Percentiles rank a stretch among this genome's conserved stretches.
phyloP scores from a whole-genome alignment of 805 yeast species.

The Teunomyces lycoperdinae region DNA sequence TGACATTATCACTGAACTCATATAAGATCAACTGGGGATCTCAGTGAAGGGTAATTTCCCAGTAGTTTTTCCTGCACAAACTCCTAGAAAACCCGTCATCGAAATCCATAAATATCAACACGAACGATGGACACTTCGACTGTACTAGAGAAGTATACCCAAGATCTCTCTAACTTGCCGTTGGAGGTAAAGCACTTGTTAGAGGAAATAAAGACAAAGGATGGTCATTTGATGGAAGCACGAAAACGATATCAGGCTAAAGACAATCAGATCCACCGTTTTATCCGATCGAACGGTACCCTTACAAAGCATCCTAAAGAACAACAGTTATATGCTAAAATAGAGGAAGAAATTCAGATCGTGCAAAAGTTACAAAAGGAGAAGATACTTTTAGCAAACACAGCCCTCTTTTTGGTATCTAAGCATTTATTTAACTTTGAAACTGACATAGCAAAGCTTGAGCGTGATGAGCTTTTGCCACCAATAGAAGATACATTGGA shows the following conservation, averaged over 20 bases:
- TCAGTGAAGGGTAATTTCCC: neutral
- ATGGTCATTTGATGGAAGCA: slow-evolving; percentile 60
- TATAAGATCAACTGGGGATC: neutral
- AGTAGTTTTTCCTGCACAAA: neutral
- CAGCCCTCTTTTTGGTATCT: slow-evolving; percentile 73
- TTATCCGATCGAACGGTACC: slow-evolving; percentile 80
- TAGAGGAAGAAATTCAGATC: slow-evolving; percentile 62
- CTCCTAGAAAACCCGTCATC: neutral
- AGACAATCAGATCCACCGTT: slow-evolving; percentile 80
- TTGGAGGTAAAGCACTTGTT: slow-evolving; percentile 78
- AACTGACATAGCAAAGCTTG: slow-evolving; percentile 70
- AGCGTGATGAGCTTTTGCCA: slow-evolving; percentile 77
- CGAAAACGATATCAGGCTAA: slow-evolving; percentile 64
- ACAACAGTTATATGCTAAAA: slow-evolving; percentile 57
- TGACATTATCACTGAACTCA: neutral
- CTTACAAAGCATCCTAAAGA: slow-evolving; percentile 81
- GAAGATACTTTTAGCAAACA: slow-evolving; percentile 75
- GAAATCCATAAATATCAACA: neutral
- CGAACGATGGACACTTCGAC: slow-evolving; percentile 84
- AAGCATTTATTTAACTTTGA: slow-evolving; percentile 75
- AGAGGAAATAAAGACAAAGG: slow-evolving; percentile 74
- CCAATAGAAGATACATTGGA: slow-evolving; percentile 31
- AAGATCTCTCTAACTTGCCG: slow-evolving; percentile 78
- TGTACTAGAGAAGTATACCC: slow-evolving; percentile 45
- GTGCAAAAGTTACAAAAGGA: slow-evolving; percentile 68